phyloP scores from a whole-genome alignment of 495 filamentous ascomycete genomes.

The Penicillium dipodomyicola region DNA sequence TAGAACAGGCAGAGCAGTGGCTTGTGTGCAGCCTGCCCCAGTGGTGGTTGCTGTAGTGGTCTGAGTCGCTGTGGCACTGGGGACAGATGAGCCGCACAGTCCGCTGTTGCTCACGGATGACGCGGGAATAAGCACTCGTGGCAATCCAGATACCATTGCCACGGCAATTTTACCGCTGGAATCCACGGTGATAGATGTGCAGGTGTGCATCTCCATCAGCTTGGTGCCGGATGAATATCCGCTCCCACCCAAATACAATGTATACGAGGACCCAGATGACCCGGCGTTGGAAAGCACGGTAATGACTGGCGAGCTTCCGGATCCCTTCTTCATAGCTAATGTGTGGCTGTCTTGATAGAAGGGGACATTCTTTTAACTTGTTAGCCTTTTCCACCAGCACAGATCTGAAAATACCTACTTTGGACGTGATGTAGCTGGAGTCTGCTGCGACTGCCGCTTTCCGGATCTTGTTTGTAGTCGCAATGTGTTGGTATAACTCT shows the following conservation, averaged over 20 bases:
- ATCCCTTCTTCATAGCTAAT: constrained; percentile 62
- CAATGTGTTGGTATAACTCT: constrained; percentile 60
- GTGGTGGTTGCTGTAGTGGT: constrained; percentile 8
- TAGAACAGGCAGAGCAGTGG: constrained; percentile 48
- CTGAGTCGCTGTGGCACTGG: constrained; percentile 2
- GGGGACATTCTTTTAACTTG: constrained; percentile 25
- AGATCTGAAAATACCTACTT: constrained; percentile 16
- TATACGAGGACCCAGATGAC: constrained; percentile 37
- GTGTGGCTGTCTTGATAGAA: constrained; percentile 54
- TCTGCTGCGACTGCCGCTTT: constrained; percentile 52
- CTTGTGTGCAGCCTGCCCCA: constrained; percentile 30
- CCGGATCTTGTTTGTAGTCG: constrained; percentile 59
- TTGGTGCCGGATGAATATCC: constrained; percentile 27
- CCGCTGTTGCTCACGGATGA: constrained; percentile 18
- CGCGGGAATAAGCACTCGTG: constrained; percentile 24
- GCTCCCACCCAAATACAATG: constrained; percentile 41
- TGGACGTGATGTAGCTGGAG: constrained; percentile 47
- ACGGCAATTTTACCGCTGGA: constrained; percentile 28
- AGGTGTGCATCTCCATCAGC: constrained; percentile 28
- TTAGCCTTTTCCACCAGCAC: neutral
- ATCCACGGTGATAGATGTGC: constrained; percentile 28
- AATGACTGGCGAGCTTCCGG: constrained; percentile 48
- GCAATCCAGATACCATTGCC: constrained; percentile 27
- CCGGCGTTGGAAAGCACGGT: constrained; percentile 59
- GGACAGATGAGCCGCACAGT: constrained; percentile 14